Evolutionary conservation across 768 basidiomycete species (phyloP).

Genomic region (Holtermannia corniformis): DNA sequence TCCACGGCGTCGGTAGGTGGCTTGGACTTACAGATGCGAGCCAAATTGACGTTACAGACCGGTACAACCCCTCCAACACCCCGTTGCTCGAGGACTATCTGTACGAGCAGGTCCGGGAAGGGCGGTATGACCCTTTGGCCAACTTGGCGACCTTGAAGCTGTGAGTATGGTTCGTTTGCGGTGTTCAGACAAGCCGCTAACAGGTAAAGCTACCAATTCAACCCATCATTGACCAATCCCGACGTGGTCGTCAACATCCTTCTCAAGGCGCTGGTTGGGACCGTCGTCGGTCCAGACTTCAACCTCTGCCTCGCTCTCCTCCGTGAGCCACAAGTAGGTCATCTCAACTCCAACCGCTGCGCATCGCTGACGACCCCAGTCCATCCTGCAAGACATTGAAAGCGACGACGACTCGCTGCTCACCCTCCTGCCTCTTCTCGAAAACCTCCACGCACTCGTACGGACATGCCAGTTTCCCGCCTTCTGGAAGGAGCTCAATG

Average conservation of each 20-base stretch:
- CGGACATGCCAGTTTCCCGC: constrained; percentile 36
- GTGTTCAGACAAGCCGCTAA: neutral
- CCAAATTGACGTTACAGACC: constrained; percentile 50
- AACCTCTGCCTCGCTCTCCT: constrained; percentile 81
- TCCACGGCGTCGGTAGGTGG: constrained; percentile 39
- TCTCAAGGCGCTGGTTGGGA: constrained; percentile 53
- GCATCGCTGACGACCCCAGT: constrained; percentile 9
- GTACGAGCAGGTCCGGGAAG: constrained; percentile 80
- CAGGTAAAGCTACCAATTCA: constrained; percentile 79
- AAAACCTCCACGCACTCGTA: constrained; percentile 25
- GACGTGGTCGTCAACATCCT: constrained; percentile 92
- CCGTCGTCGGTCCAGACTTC: constrained; percentile 61
- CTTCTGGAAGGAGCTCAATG: constrained; percentile 35
- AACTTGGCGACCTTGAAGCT: constrained; percentile 92
- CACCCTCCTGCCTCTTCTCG: constrained; percentile 27
- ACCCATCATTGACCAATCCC: constrained; percentile 81
- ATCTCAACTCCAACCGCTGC: neutral
- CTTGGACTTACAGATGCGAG: neutral
- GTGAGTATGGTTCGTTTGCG: constrained; percentile 44
- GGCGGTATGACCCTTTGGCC: constrained; percentile 88
- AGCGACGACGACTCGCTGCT: constrained; percentile 32
- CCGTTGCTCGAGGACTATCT: constrained; percentile 92
- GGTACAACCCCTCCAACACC: constrained; percentile 93
- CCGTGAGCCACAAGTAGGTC: constrained; percentile 24
- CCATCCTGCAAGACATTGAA: constrained; percentile 33